These are phyloP conservation scores for Phytophthora vignae DNA, from an alignment of 352 stramenopile genomes.

Conservation along the genomic window DNA sequence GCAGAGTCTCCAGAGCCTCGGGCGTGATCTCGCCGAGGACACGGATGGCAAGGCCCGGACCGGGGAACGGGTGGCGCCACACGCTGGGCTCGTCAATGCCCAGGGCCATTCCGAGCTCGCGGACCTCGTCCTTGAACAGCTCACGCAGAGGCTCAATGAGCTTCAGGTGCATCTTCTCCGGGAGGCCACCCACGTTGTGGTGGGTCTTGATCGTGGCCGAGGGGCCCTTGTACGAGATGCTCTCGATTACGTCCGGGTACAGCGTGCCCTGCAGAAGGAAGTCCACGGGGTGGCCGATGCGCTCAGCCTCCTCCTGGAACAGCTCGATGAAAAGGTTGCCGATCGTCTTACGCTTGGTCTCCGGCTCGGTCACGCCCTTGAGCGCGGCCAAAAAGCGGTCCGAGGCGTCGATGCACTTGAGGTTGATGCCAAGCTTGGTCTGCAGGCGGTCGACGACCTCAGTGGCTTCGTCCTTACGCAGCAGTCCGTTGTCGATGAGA, in stretches of 20 bases:
- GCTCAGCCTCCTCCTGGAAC: constrained; percentile 93
- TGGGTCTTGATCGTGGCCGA: constrained; percentile 99
- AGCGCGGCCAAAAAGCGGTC: constrained; percentile 96
- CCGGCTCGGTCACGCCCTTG: constrained; percentile 95
- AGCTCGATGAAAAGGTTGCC: constrained; percentile 99
- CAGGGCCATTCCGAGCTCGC: constrained; percentile 96
- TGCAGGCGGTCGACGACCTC: constrained; percentile 92
- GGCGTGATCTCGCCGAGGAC: constrained; percentile 97
- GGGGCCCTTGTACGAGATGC: constrained; percentile 98
- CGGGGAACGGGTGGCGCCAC: constrained; percentile 99
- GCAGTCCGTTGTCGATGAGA: constrained; percentile 99
- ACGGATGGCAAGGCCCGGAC: constrained; percentile 98
- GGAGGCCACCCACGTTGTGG: constrained; percentile 99
- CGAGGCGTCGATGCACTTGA: constrained; percentile 96
- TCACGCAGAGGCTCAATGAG: constrained; percentile 99
- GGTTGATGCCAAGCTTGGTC: constrained; percentile 95
- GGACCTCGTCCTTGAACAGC: constrained; percentile 99
- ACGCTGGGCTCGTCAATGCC: constrained; percentile 98
- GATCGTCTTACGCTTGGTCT: constrained; percentile 99
- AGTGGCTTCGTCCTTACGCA: constrained; percentile 96
- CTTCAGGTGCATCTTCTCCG: constrained; percentile 98
- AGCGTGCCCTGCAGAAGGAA: constrained; percentile 98
- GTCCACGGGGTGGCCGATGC: constrained; percentile 88
- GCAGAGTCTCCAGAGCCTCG: constrained; percentile 96
- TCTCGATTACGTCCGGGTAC: constrained; percentile 99